Conservation (phyloP, 1,284 basidiomycete species). For the Ceratobasidium papillatum region DNA sequence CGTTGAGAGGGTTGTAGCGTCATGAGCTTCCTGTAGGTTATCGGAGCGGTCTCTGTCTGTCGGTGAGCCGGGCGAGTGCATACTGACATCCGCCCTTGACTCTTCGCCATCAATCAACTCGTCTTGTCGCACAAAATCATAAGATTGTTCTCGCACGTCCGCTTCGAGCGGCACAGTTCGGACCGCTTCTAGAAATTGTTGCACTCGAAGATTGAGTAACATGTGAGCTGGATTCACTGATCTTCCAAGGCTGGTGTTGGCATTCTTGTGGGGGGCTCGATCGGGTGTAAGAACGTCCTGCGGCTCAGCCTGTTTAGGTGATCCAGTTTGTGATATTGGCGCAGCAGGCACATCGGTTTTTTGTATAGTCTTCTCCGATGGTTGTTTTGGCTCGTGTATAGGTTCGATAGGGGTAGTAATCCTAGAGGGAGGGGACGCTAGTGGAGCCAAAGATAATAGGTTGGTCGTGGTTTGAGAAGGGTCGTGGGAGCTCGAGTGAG, state of each 20-base stretch:
- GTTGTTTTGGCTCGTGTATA: background rate
- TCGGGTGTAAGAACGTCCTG: background rate
- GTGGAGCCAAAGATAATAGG: background rate
- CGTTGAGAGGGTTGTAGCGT: constrained; percentile 42
- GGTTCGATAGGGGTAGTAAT: constrained; percentile 15
- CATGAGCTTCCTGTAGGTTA: background rate
- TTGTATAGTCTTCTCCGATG: constrained; percentile 15
- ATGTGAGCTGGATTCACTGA: constrained; percentile 77
- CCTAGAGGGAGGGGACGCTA: constrained; percentile 1
- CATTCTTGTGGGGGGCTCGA: background rate
- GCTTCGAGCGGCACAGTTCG: constrained; percentile 69
- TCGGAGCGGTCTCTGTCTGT: constrained; percentile 28
- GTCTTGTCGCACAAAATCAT: background rate
- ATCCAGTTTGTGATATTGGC: background rate
- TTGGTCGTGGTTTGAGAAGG: background rate
- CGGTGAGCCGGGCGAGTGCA: constrained; percentile 51
- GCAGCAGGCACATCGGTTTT: constrained; percentile 4
- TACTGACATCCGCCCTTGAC: background rate
- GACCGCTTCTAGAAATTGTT: constrained; percentile 82
- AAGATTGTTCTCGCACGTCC: background rate
- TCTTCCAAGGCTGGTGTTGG: constrained; percentile 9
- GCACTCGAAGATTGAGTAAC: constrained; percentile 81
- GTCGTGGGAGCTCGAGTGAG: constrained; percentile 18
- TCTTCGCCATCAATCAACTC: background rate
- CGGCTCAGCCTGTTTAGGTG: background rate